These are phyloP conservation scores for Salvia splendens DNA, from an alignment of 257 asterid genomes.

Conservation along the genomic window DNA sequence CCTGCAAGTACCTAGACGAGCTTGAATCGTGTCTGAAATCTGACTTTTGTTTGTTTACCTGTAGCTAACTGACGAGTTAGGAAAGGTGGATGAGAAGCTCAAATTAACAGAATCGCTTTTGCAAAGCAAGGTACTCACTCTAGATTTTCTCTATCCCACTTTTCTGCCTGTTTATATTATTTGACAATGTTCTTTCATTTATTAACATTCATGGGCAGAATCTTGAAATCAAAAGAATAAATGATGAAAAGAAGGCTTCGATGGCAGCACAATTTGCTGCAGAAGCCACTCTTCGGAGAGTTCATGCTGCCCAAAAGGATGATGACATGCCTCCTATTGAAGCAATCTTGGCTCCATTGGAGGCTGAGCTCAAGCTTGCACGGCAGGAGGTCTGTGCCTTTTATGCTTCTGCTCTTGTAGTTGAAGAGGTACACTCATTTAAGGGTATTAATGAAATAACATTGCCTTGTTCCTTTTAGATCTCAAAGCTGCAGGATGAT, in stretches of 20 bases:
- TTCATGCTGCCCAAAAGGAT: conserved; percentile 94
- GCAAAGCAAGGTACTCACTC: conserved; percentile 74
- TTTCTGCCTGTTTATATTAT: conserved; percentile 23
- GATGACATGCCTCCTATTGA: conserved; percentile 99
- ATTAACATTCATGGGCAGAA: conserved; percentile 48
- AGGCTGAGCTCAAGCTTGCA: conserved; percentile 96
- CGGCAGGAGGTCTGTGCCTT: conserved; percentile 76
- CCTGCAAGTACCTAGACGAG: conserved; percentile 14
- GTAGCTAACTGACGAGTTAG: conserved; percentile 82
- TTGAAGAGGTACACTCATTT: conserved; percentile 16
- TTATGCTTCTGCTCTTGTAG: conserved; percentile 23
- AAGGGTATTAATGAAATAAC: conserved; percentile 28
- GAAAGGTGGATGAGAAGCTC: conserved; percentile 84
- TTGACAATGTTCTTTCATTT: neutral
- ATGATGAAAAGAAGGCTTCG: conserved; percentile 95
- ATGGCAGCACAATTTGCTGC: conserved; percentile 99
- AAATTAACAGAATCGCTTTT: conserved; percentile 85
- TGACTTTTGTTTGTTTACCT: conserved; percentile 31
- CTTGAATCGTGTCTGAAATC: conserved; percentile 28
- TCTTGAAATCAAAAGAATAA: conserved; percentile 94
- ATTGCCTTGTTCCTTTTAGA: conserved; percentile 48
- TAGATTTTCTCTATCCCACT: conserved; percentile 19
- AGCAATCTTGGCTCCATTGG: conserved; percentile 95
- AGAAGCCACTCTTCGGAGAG: conserved; percentile 97
- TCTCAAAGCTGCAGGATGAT: conserved; percentile 94